These are phyloP conservation scores for Lichtheimia corymbifera DNA, from an alignment of 371 early-diverging fungal species.

Conservation along the genomic window DNA sequence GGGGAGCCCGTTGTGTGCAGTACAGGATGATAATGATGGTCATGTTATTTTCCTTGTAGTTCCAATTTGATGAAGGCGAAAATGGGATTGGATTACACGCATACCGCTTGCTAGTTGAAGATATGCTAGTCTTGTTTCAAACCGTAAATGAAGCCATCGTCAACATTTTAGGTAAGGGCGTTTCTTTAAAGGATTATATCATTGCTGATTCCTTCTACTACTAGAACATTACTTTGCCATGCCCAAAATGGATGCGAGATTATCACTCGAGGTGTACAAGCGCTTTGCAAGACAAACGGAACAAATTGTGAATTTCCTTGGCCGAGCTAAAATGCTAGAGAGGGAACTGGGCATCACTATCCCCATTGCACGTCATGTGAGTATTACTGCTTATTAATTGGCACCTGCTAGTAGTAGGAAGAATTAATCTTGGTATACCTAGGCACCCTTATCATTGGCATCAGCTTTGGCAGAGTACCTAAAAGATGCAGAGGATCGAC, in stretches of 20 bases:
- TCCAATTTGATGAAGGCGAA: conserved; percentile 80
- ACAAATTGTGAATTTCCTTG: conserved; percentile 76
- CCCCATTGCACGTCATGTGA: conserved; percentile 83
- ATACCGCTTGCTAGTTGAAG: conserved; percentile 80
- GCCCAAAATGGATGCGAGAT: conserved; percentile 71
- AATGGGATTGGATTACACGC: conserved; percentile 86
- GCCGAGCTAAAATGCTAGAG: conserved; percentile 73
- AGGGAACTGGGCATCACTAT: conserved; percentile 74
- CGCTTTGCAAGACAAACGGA: conserved; percentile 82
- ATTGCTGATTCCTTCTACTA: not conserved
- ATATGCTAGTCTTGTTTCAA: conserved; percentile 84
- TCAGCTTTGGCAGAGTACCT: conserved; percentile 85
- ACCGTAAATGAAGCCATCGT: conserved; percentile 92
- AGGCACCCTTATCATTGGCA: conserved; percentile 86
- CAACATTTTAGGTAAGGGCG: conserved; percentile 74
- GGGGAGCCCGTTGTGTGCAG: not conserved
- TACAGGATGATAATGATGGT: too few species aligned
- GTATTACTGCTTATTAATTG: conserved; percentile 5
- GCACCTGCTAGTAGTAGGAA: not conserved
- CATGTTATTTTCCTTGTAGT: conserved; percentile 45
- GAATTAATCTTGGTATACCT: conserved; percentile 1
- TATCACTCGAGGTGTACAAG: conserved; percentile 84
- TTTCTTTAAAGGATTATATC: not conserved
- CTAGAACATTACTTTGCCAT: conserved; percentile 85
- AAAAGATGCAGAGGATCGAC: conserved; percentile 69